Evolutionary conservation across 2,329 filamentous ascomycete genomes (phyloP).

Genomic region (Endoconidiophora polonica): DNA sequence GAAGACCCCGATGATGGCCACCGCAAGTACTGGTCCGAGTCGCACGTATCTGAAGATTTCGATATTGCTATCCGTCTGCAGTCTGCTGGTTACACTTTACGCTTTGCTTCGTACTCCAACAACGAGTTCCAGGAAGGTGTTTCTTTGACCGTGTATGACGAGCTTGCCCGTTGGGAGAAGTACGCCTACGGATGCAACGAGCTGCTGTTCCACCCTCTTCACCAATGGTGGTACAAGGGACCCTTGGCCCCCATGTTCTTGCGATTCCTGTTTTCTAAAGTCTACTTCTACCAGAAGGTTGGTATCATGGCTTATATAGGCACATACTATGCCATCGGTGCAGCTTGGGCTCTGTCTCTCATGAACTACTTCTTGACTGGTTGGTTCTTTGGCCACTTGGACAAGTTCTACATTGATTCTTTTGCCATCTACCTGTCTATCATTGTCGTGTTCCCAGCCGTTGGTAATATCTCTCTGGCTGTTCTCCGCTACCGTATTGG

Average conservation of each 20-base stretch:
- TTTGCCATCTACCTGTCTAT: constrained; percentile 48
- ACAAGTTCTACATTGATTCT: constrained; percentile 51
- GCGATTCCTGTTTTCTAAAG: constrained; percentile 41
- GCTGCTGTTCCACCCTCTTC: constrained; percentile 50
- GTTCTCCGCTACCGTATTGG: constrained; percentile 45
- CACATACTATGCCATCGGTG: constrained; percentile 56
- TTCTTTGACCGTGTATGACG: constrained; percentile 56
- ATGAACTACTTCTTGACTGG: constrained; percentile 57
- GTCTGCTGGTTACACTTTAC: constrained; percentile 48
- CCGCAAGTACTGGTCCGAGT: constrained; percentile 59
- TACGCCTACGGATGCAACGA: constrained; percentile 58
- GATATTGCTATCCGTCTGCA: constrained; percentile 60
- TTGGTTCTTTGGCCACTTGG: constrained; percentile 50
- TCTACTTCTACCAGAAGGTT: constrained; percentile 49
- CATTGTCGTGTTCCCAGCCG: constrained; percentile 45
- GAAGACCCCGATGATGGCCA: constrained; percentile 36
- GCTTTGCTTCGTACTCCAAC: constrained; percentile 51
- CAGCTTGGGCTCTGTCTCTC: constrained; percentile 47
- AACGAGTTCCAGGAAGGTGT: constrained; percentile 60
- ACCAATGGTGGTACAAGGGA: constrained; percentile 42
- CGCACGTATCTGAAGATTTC: constrained; percentile 62
- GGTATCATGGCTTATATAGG: constrained; percentile 56
- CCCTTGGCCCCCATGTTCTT: constrained; percentile 50
- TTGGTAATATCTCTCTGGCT: constrained; percentile 45
- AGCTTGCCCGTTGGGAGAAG: constrained; percentile 57